Conservation (phyloP, 1,284 basidiomycete species). For the Schizopora paradoxa region DNA sequence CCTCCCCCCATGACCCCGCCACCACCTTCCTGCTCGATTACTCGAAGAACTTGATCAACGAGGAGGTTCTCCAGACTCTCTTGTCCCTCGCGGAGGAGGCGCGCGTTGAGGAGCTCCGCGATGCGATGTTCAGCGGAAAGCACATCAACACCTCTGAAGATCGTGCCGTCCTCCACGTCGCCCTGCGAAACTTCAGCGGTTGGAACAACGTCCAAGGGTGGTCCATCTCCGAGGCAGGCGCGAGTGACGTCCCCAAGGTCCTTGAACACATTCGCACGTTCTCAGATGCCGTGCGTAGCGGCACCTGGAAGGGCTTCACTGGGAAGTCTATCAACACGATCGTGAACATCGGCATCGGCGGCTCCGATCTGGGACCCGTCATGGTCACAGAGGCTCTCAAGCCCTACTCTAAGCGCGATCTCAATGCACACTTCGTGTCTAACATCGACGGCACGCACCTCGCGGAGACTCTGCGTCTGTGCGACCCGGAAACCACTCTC, state of each 20-base stretch:
- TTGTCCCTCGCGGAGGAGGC: slow-evolving; percentile 84
- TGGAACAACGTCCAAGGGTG: slow-evolving; percentile 75
- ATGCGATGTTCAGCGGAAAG: slow-evolving; percentile 92
- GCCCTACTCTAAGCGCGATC: slow-evolving; percentile 85
- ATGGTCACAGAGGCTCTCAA: slow-evolving; percentile 99
- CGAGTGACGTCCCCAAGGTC: slow-evolving; percentile 78
- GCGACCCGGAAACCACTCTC: slow-evolving; percentile 90
- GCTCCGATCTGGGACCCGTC: slow-evolving; percentile 95
- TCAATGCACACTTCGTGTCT: slow-evolving; percentile 87
- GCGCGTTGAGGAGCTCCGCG: slow-evolving; percentile 77
- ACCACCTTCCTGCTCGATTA: slow-evolving; percentile 90
- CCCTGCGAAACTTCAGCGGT: slow-evolving; percentile 81
- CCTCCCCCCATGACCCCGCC: slow-evolving; percentile 55
- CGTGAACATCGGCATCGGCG: slow-evolving; percentile 99
- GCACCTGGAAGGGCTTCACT: slow-evolving; percentile 94
- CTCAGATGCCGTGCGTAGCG: slow-evolving; percentile 79
- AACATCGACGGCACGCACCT: slow-evolving; percentile 99
- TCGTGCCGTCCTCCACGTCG: slow-evolving; percentile 92
- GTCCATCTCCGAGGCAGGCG: slow-evolving; percentile 75
- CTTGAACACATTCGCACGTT: slow-evolving; percentile 92
- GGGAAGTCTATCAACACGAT: slow-evolving; percentile 92
- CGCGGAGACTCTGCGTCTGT: slow-evolving; percentile 79
- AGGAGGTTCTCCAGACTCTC: slow-evolving; percentile 75
- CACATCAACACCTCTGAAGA: slow-evolving; percentile 99
- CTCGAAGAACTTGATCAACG: slow-evolving; percentile 94